These are phyloP conservation scores for Cyanidioschyzon merolae DNA, from an alignment of 23 red algal species.

Conservation along the genomic window DNA sequence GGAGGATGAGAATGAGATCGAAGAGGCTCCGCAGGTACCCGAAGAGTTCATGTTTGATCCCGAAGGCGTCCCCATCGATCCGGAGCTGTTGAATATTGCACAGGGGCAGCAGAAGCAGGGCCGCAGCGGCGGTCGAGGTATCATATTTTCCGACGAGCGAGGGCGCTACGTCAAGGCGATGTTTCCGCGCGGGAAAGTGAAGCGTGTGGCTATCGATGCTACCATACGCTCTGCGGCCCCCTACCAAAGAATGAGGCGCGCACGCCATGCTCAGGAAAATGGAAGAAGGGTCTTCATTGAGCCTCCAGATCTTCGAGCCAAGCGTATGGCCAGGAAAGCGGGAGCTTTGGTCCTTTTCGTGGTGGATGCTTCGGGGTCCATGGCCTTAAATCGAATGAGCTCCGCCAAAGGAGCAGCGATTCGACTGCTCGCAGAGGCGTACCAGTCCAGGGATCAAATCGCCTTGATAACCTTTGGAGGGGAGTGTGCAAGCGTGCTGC, in stretches of 20 bases:
- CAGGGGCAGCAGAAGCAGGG: conserved; percentile 65
- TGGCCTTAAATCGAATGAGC: conserved; percentile 99
- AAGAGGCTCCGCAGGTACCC: conserved; percentile 60
- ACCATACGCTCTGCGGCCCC: conserved; percentile 90
- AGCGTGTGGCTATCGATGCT: conserved; percentile 80
- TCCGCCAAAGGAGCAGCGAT: conserved; percentile 97
- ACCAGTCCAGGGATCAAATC: conserved; percentile 93
- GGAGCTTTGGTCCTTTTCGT: conserved; percentile 85
- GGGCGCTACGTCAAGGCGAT: conserved; percentile 99
- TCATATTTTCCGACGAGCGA: conserved; percentile 87
- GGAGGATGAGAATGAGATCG: conserved; percentile 56
- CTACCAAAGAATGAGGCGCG: conserved; percentile 60
- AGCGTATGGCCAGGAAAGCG: conserved; percentile 78
- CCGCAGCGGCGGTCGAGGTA: conserved; percentile 55
- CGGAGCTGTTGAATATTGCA: conserved; percentile 68
- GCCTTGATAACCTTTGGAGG: conserved; percentile 88
- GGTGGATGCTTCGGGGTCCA: conserved; percentile 87
- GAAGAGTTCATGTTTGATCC: conserved; percentile 99
- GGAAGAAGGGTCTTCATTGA: conserved; percentile 73
- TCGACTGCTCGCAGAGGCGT: conserved; percentile 80
- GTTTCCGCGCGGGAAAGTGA: conserved; percentile 62
- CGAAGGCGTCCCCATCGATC: conserved; percentile 86
- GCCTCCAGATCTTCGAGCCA: conserved; percentile 72
- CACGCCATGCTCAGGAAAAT: conserved; percentile 7
- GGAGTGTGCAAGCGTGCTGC: conserved; percentile 73